Percentiles rank a stretch among this genome's conserved stretches.
phyloP scores from a whole-genome alignment of 2,329 filamentous ascomycete genomes.

The Cladophialophora immunda region DNA sequence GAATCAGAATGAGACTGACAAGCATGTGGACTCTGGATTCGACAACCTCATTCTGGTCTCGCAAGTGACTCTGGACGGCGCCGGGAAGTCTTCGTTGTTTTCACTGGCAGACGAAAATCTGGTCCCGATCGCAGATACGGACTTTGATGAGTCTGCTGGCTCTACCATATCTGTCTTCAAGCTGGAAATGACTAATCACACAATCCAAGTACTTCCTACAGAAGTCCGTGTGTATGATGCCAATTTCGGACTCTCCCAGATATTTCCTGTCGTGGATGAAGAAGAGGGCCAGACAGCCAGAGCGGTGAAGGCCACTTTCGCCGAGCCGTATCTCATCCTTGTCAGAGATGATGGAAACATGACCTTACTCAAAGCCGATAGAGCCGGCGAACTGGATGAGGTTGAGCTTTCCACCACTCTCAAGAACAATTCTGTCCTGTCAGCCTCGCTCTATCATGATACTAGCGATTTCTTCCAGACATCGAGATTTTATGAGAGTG shows the following conservation, averaged over 20 bases:
- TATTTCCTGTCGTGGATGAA: constrained; percentile 91
- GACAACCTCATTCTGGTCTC: constrained; percentile 86
- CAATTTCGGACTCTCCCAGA: constrained; percentile 87
- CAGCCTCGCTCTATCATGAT: constrained; percentile 84
- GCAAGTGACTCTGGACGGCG: constrained; percentile 70
- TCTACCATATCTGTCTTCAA: constrained; percentile 85
- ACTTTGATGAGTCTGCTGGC: constrained; percentile 91
- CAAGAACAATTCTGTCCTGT: constrained; percentile 76
- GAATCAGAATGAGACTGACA: constrained; percentile 54
- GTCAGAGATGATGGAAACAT: constrained; percentile 84
- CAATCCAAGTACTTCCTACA: constrained; percentile 86
- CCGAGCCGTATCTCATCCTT: constrained; percentile 84
- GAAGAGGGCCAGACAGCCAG: constrained; percentile 79
- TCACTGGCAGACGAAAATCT: constrained; percentile 76
- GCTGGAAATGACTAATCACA: constrained; percentile 79
- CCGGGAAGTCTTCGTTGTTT: constrained; percentile 81
- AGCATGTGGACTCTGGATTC: constrained; percentile 71
- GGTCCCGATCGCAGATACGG: constrained; percentile 79
- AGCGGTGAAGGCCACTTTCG: constrained; percentile 81
- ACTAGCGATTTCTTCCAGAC: constrained; percentile 63
- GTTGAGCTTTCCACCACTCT: constrained; percentile 70
- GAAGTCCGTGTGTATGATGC: constrained; percentile 92
- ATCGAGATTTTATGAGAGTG: constrained; percentile 52
- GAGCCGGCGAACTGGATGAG: constrained; percentile 85
- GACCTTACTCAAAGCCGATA: constrained; percentile 80